A percentile compares a stretch with the other conserved stretches of the same genome.
Evolutionary conservation across 371 early-diverging fungal species (phyloP).

Genomic region (Saksenaea vasiformis): DNA sequence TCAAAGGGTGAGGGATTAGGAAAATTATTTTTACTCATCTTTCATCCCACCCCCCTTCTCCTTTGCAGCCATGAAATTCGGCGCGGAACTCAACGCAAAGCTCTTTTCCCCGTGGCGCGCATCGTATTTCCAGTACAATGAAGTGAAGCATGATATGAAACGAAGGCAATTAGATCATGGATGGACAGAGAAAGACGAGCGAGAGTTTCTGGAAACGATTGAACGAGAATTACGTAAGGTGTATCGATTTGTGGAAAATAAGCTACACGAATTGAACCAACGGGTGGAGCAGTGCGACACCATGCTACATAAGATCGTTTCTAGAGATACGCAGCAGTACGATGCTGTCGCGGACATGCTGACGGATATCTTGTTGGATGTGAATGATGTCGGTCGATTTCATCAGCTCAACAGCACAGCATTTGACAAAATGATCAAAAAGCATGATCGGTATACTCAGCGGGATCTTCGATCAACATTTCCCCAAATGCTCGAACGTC

Average conservation of each 20-base stretch:
- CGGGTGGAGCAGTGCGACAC: constrained; percentile 74
- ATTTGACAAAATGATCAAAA: constrained; percentile 94
- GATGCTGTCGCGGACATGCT: constrained; percentile 68
- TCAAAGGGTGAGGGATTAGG: background rate
- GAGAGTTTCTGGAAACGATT: constrained; percentile 68
- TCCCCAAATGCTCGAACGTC: constrained; percentile 68
- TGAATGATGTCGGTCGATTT: constrained; percentile 89
- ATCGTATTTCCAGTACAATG: constrained; percentile 42
- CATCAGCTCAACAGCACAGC: constrained; percentile 93
- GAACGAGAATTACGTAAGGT: constrained; percentile 88
- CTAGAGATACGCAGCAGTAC: constrained; percentile 25
- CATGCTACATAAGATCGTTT: constrained; percentile 30
- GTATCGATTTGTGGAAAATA: constrained; percentile 74
- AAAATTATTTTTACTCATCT: background rate
- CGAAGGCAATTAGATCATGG: constrained; percentile 31
- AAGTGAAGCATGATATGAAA: constrained; percentile 38
- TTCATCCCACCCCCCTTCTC: background rate
- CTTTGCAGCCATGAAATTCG: constrained; percentile 44
- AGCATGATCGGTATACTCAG: constrained; percentile 92
- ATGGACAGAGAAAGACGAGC: constrained; percentile 71
- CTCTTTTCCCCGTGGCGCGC: constrained; percentile 44
- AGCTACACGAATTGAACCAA: constrained; percentile 69
- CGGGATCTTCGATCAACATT: constrained; percentile 73
- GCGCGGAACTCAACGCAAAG: constrained; percentile 35
- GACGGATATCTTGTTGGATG: constrained; percentile 75